phyloP scores from a whole-genome alignment of 352 stramenopile genomes.

The Albugo laibachii region DNA sequence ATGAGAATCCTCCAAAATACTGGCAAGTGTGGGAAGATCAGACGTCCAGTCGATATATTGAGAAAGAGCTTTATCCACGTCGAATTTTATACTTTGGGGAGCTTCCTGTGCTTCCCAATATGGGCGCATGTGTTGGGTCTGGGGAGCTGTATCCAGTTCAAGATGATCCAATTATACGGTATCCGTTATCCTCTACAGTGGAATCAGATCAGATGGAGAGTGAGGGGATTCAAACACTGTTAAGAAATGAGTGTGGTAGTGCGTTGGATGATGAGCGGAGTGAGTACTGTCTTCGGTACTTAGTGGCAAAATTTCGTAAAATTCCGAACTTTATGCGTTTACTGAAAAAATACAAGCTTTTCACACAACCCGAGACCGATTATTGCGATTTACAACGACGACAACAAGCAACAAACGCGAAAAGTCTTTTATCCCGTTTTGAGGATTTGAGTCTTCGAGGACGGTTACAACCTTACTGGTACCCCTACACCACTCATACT shows the following conservation, averaged over 20 bases:
- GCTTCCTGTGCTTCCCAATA: too few relatives aligned
- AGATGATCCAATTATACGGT: constrained; percentile 68
- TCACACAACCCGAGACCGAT: constrained; percentile 34
- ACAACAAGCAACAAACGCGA: too few relatives aligned
- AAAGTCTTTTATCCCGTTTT: too few relatives aligned
- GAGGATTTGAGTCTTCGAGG: too few relatives aligned
- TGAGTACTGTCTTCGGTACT: constrained; percentile 42
- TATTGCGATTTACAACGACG: constrained; percentile 21
- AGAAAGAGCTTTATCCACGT: too few relatives aligned
- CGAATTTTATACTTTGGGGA: too few relatives aligned
- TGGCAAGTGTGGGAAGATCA: too few relatives aligned
- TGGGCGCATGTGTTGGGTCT: constrained; percentile 21
- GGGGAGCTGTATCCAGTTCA: constrained; percentile 28
- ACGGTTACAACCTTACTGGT: too few relatives aligned
- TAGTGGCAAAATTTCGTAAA: constrained; percentile 15
- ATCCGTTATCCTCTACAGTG: constrained; percentile 28
- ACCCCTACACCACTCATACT: too few relatives aligned
- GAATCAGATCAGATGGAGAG: constrained; percentile 1
- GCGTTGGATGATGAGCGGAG: constrained; percentile 40
- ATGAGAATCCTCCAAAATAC: too few relatives aligned
- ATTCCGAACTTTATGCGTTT: constrained; percentile 17
- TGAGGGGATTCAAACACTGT: constrained; percentile 10
- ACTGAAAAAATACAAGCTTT: constrained; percentile 20
- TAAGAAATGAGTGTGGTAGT: constrained; percentile 16
- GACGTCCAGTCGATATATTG: too few relatives aligned